Evolutionary conservation across 257 asterid species (phyloP), one percentile per base, ranked within the genome.

Genomic region (Primulina huaijiensis): DNA sequence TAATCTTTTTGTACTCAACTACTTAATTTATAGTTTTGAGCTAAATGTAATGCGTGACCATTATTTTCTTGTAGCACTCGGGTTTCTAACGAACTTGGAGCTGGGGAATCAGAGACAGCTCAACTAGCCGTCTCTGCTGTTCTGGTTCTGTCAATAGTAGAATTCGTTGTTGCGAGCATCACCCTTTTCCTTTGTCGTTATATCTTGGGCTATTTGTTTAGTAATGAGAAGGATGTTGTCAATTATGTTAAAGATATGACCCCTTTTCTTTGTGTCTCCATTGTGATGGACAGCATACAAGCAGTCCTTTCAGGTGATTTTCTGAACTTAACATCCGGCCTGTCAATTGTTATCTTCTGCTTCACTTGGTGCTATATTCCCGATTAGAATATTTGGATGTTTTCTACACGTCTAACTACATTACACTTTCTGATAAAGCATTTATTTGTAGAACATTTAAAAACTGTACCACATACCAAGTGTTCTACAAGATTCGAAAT

Each of bases 41-140:
- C 72, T 52, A 20, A 72, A 75, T 25, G 63, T 17, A 33, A 4
- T 62, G 0, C 1, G 19, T n/a, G 19, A 7, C 4, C 9, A 11
- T 34, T 17, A 21, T 33, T 12, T 27, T 27, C 14, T 75, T 65
- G 60, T 79, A 90, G 96, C 70, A 87, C 93, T 61, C 79, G 88
- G 71, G 82, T 90, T 68, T 84, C 96, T 5, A 90, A 90, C 38
- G 90, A 85, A 74, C 82, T 90, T 14, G 97, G 97, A 62, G 92
- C 96, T 33, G 96, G 94, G 38, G 87, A 82, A 62, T 84, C 92
- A 20, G 79, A 66, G 30, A 79, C 82, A 19, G 96, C 94, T 25
- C 74, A 71, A 78, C 38, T 78, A 10, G 84, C 89, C 11, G 73
- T 89, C 8, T 64, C 21, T 5, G 75, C 84, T 27, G 90, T 81